Evolutionary conservation across 768 basidiomycete genomes (phyloP).

Genomic region (Kwoniella dendrophila): DNA sequence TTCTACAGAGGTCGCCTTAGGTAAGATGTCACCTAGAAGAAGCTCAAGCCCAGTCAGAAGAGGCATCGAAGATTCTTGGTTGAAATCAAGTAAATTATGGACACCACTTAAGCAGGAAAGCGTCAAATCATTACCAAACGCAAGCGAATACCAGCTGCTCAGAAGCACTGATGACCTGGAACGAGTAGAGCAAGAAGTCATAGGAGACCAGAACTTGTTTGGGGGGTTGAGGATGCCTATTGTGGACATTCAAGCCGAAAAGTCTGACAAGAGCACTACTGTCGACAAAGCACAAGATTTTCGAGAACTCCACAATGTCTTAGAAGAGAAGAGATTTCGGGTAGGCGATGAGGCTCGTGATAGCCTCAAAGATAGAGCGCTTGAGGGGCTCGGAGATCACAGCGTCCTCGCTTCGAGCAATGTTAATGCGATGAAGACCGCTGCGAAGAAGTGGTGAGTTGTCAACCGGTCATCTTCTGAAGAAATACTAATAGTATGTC

Average conservation of each 20-base stretch:
- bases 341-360: not conserved
- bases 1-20: not conserved
- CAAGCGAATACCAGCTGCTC: slow-evolving; percentile 13
- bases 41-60: slow-evolving; percentile 16
- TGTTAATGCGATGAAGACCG: slow-evolving; percentile 1
- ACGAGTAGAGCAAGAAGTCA: not conserved
- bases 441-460: slow-evolving; percentile 21
- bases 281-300: slow-evolving; percentile 3
- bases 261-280: not conserved
- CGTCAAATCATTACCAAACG: not conserved
- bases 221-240: slow-evolving; percentile 3
- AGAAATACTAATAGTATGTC: too few relatives aligned
- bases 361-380: not conserved
- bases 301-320: too few relatives aligned
- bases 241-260: not conserved
- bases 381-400: not conserved
- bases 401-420: not conserved
- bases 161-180: slow-evolving; percentile 5
- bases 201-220: not conserved
- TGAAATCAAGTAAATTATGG: slow-evolving; percentile 19
- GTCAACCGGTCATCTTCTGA: too few relatives aligned
- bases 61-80: slow-evolving; percentile 19
- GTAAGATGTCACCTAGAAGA: slow-evolving; percentile 1
- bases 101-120: not conserved
- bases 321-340: too few relatives aligned